Percentiles rank a stretch among this genome's conserved stretches.
phyloP scores from a whole-genome alignment of 768 basidiomycete genomes.

The Auricularia sp. region DNA sequence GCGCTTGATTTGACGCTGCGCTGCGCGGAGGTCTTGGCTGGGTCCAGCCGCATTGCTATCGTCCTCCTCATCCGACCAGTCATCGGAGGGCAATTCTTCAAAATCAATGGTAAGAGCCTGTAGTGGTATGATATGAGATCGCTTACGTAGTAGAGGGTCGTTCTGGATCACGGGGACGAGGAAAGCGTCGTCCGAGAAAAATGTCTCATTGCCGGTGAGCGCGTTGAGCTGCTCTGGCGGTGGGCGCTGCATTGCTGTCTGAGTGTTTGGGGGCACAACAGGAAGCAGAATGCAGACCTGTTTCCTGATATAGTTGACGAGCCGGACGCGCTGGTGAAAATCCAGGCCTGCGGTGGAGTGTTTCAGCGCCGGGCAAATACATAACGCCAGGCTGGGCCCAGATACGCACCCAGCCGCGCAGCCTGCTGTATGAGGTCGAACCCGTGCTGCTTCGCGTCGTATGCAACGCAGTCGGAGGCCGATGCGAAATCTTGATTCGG shows the following conservation, averaged over 20 bases:
- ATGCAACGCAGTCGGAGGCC: conserved; percentile 44
- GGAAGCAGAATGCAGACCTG: conserved; percentile 33
- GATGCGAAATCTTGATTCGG: conserved; percentile 44
- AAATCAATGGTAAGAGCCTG: not conserved
- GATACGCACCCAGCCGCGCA: conserved; percentile 43
- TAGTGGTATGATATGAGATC: not conserved
- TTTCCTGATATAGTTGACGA: conserved; percentile 83
- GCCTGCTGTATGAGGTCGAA: conserved; percentile 52
- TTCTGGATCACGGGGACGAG: conserved; percentile 75
- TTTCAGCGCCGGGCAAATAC: not conserved
- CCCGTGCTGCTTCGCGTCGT: conserved; percentile 51
- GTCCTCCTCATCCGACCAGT: conserved; percentile 69
- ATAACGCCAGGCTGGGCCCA: not conserved
- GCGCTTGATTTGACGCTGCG: conserved; percentile 38
- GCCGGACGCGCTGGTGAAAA: conserved; percentile 64
- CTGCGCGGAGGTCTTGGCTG: conserved; percentile 23
- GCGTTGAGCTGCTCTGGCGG: conserved; percentile 33
- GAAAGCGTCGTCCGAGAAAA: conserved; percentile 69
- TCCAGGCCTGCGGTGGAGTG: conserved; percentile 47
- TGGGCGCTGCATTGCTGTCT: conserved; percentile 36
- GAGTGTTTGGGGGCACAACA: conserved; percentile 1
- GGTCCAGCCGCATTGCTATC: conserved; percentile 25
- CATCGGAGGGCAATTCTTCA: conserved; percentile 54
- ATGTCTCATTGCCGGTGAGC: conserved; percentile 47
- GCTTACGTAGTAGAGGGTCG: conserved; percentile 82